Percentiles rank a stretch among this genome's conserved stretches.
phyloP scores from a whole-genome alignment of 73 alveolate genomes.

The Stentor coeruleus region DNA sequence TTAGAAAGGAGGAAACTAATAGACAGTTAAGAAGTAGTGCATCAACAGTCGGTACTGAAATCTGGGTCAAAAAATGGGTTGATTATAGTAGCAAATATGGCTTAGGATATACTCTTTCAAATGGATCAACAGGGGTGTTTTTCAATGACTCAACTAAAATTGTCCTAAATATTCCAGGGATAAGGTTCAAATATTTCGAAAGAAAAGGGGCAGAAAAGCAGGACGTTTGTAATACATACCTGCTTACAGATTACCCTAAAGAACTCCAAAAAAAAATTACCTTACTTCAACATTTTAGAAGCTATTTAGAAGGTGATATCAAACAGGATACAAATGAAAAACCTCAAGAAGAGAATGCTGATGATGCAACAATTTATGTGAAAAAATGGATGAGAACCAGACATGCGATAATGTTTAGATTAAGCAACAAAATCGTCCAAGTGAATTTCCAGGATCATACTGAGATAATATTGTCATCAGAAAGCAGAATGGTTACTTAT shows the following conservation, averaged over 20 bases:
- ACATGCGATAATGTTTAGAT: conserved; percentile 96
- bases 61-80: conserved; percentile 48
- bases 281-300: conserved; percentile 84
- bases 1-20: not conserved
- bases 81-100: conserved; percentile 58
- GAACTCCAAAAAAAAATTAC: conserved; percentile 89
- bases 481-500: conserved; percentile 89
- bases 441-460: conserved; percentile 97
- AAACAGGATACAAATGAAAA: not conserved
- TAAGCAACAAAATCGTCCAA: conserved; percentile 93
- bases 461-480: conserved; percentile 82
- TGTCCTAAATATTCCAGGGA: conserved; percentile 28
- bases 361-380: conserved; percentile 54
- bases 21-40: not conserved
- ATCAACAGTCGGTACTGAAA: conserved; percentile 11
- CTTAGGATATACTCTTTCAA: conserved; percentile 43
- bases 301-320: conserved; percentile 39
- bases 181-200: conserved; percentile 44
- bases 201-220: conserved; percentile 58
- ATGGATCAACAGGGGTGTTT: conserved; percentile 52
- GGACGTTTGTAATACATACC: conserved; percentile 49
- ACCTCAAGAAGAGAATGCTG: not conserved
- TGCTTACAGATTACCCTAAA: conserved; percentile 70
- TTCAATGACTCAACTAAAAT: conserved; percentile 55
- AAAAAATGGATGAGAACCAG: conserved; percentile 96